Conservation (phyloP, 345 rosid genomes). For the Melaleuca quinquenervia region DNA sequence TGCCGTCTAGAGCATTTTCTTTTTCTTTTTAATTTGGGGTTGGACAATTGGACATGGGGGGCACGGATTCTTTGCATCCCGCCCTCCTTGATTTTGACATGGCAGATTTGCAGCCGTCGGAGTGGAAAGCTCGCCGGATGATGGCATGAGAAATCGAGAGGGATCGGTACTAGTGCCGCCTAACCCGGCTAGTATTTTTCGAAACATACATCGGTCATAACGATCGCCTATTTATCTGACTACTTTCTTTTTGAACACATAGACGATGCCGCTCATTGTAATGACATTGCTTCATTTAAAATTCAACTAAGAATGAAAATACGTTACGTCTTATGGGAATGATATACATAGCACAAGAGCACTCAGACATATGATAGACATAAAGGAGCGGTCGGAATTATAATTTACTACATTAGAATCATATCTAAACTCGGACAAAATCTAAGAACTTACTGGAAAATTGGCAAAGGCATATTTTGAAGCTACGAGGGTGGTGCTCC, state of each 20-base stretch:
- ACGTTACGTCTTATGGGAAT: too few species aligned
- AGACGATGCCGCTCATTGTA: neutral
- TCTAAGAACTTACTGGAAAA: neutral
- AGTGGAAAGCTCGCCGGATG: neutral
- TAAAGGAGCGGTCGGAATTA: neutral
- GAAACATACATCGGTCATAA: neutral
- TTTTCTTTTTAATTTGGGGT: too few species aligned
- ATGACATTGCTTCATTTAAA: neutral
- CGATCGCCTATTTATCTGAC: neutral
- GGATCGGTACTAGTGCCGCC: accelerated
- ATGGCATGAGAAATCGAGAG: neutral
- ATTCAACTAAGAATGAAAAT: neutral
- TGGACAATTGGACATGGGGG: neutral
- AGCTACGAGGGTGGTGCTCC: neutral
- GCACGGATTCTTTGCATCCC: accelerated
- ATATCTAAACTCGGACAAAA: neutral
- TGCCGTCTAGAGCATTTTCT: neutral
- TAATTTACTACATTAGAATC: neutral
- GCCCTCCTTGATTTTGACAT: neutral
- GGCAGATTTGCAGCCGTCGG: accelerated
- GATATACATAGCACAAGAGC: too few species aligned
- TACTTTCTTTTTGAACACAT: neutral
- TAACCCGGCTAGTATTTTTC: neutral
- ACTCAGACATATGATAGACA: neutral
- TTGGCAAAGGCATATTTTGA: neutral